Evolutionary conservation across 306 rosid genomes (phyloP), one percentile per base, ranked within the genome.

Genomic region (Datisca glomerata): DNA sequence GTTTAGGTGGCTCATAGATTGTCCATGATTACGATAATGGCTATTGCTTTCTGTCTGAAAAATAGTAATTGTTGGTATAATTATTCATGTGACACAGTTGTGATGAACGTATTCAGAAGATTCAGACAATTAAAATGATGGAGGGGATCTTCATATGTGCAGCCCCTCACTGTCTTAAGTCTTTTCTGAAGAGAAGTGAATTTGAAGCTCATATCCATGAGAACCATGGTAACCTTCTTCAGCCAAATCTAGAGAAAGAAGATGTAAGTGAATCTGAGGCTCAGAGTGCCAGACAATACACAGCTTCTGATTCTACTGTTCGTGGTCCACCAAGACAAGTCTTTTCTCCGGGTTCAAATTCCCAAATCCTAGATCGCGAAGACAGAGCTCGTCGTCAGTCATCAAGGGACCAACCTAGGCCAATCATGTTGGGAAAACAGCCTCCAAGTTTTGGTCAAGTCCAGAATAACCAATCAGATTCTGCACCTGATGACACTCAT

Each of bases 121-220:
- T 91, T 62, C 99, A 78, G 62, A 85, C 99, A 2, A 74, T 91
- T 39, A 85, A 91, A 81, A 60, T 91, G 76, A 85, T 91, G 96
- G 99, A 91, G 74, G 99, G 99, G 54, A 91, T 85, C 68, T 73
- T 80, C 57, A 58, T 91, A 41, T 91, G 99, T 46, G 99, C 94
- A 24, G 99, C 96, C 37, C 96, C 96, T 49, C 99, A 91, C 50
- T 91, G 99, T 67, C 94, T 85, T 38, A 91, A 78, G 60, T 75
- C 99, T 49, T 91, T 91, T 68, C 46, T 91, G 46, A 85, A 78
- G 72, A 66, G 67, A 63, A 39, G 60, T 42, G 96, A 91, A 8
- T 85, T 91, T 57, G 99, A 91, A 60, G 66, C 82, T 67, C 99
- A 91, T 50, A 85, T 91, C 53, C 85, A 85, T 0, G 92, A 69